phyloP scores from a whole-genome alignment of 2,329 filamentous ascomycete genomes.

The Pseudogymnoascus sp. region DNA sequence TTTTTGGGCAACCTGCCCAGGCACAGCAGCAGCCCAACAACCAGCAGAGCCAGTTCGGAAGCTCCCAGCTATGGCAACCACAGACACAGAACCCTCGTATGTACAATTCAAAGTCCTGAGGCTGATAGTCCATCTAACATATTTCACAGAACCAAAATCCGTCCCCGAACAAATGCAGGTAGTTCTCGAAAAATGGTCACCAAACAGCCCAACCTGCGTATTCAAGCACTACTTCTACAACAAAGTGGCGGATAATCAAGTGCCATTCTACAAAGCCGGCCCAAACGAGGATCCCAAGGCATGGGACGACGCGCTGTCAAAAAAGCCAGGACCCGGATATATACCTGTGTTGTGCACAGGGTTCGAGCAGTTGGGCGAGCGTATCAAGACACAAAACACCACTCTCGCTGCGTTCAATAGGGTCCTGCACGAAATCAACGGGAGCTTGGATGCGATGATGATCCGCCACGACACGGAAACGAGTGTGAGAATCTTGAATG shows the following conservation, averaged over 20 bases:
- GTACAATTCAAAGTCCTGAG: background rate
- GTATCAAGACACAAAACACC: constrained; percentile 62
- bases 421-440: constrained; percentile 71
- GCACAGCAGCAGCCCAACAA: constrained; percentile 24
- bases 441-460: constrained; percentile 61
- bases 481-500: constrained; percentile 63
- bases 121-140: constrained; percentile 14
- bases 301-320: constrained; percentile 76
- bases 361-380: constrained; percentile 61
- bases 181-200: constrained; percentile 67
- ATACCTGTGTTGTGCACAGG: constrained; percentile 70
- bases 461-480: constrained; percentile 69
- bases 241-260: constrained; percentile 62
- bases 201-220: constrained; percentile 55
- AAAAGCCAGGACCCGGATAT: constrained; percentile 66
- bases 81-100: constrained; percentile 23
- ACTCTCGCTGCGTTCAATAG: constrained; percentile 62
- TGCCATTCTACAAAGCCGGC: constrained; percentile 67
- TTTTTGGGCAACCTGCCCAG: constrained; percentile 28
- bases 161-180: constrained; percentile 65
- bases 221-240: constrained; percentile 88
- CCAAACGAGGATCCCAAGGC: constrained; percentile 64
- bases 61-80: constrained; percentile 23
- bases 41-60: constrained; percentile 17
- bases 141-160: constrained; percentile 53